Evolutionary conservation across 495 filamentous ascomycete species (phyloP).

Genomic region (Penicillium soppii): DNA sequence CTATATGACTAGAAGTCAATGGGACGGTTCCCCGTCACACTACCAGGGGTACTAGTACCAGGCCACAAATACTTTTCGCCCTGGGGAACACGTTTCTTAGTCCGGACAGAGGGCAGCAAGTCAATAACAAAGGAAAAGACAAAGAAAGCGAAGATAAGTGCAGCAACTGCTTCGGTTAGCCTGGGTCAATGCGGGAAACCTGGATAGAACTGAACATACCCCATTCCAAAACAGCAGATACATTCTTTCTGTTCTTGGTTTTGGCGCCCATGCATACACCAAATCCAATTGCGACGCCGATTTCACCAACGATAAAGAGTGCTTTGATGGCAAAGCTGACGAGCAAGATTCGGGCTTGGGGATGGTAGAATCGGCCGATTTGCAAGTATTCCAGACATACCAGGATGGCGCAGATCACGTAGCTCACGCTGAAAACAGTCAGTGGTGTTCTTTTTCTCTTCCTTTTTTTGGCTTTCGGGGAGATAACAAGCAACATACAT

Average conservation of each 20-base stretch:
- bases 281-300: conserved; percentile 63
- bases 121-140: conserved; percentile 78
- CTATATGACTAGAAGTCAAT: neutral
- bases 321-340: conserved; percentile 75
- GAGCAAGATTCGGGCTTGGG: conserved; percentile 61
- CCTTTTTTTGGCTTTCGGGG: too few species aligned
- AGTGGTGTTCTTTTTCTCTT: too few species aligned
- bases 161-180: conserved; percentile 48
- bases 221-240: conserved; percentile 63
- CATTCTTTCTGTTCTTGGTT: conserved; percentile 37
- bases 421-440: conserved; percentile 22
- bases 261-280: conserved; percentile 27
- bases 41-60: neutral
- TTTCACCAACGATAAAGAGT: conserved; percentile 69
- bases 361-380: conserved; percentile 63
- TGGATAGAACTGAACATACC: conserved; percentile 25
- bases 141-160: conserved; percentile 79
- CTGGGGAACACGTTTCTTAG: conserved; percentile 39
- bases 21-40: neutral
- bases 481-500: conserved; percentile 47
- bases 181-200: neutral
- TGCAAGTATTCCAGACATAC: conserved; percentile 77
- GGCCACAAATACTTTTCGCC: conserved; percentile 18
- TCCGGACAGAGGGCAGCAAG: conserved; percentile 67
- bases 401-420: conserved; percentile 69